Conservation (phyloP, 768 basidiomycete genomes). For the Phlebiopsis flavidoalba region DNA sequence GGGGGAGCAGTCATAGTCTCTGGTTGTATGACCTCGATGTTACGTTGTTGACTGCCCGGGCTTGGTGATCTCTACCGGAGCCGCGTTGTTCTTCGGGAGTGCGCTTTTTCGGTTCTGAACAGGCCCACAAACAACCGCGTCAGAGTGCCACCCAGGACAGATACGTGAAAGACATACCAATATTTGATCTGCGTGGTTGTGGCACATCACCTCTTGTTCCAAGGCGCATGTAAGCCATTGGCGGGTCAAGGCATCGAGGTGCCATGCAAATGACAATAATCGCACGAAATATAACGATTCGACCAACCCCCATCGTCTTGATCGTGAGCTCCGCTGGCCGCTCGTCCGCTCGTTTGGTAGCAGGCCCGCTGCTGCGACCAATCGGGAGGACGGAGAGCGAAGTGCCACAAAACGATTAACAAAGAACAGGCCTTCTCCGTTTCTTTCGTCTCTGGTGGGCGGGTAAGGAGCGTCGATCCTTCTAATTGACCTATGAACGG, state of each 20-base stretch:
- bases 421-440: slow-evolving; percentile 79
- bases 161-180: slow-evolving; percentile 48
- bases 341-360: slow-evolving; percentile 50
- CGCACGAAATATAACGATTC: slow-evolving; percentile 82
- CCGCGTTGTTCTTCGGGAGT: slow-evolving; percentile 65
- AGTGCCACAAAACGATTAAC: slow-evolving; percentile 84
- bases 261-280: slow-evolving; percentile 96
- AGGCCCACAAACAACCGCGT: slow-evolving; percentile 10
- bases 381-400: slow-evolving; percentile 59
- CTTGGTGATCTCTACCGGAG: slow-evolving; percentile 71
- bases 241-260: slow-evolving; percentile 96
- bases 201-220: slow-evolving; percentile 97
- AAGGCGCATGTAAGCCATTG: slow-evolving; percentile 75
- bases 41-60: slow-evolving; percentile 82
- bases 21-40: slow-evolving; percentile 79
- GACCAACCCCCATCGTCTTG: slow-evolving; percentile 50
- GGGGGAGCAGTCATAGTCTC: slow-evolving; percentile 33
- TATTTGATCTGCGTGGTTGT: slow-evolving; percentile 88
- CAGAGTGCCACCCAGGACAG: slow-evolving; percentile 9
- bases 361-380: slow-evolving; percentile 49
- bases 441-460: slow-evolving; percentile 82
- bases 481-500: slow-evolving; percentile 85
- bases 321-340: slow-evolving; percentile 30
- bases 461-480: slow-evolving; percentile 85
- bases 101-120: slow-evolving; percentile 80